Percentiles rank a stretch among this genome's conserved stretches.
Conservation (phyloP, 2,329 filamentous ascomycete species). For the Phialophora tarda region DNA sequence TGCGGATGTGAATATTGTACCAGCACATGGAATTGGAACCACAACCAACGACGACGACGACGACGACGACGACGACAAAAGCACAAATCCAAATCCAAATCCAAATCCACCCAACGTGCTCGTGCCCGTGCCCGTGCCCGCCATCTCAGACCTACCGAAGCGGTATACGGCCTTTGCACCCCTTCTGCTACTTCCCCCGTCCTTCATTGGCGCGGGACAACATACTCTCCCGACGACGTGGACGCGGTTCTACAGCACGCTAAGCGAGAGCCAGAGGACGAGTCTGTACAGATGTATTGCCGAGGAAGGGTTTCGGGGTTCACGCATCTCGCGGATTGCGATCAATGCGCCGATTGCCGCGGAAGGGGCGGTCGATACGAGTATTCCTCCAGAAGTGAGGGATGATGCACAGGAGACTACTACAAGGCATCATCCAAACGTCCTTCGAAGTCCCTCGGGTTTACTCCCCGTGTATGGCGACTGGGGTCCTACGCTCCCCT, state of each 20-base stretch:
- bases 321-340: constrained; percentile 61
- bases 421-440: constrained; percentile 61
- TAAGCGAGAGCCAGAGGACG: constrained; percentile 43
- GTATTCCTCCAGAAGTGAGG: neutral
- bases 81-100: neutral
- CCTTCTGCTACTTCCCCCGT: constrained; percentile 60
- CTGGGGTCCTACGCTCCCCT: constrained; percentile 64
- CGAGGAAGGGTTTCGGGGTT: constrained; percentile 44
- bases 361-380: neutral
- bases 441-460: constrained; percentile 73
- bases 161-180: constrained; percentile 63
- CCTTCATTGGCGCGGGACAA: neutral
- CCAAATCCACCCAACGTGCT: neutral
- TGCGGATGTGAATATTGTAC: neutral
- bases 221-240: constrained; percentile 50
- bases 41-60: neutral
- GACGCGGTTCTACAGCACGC: constrained; percentile 41
- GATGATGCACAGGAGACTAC: too few relatives aligned
- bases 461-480: constrained; percentile 73
- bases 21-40: neutral
- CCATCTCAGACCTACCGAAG: constrained; percentile 44
- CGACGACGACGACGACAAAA: neutral
- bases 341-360: constrained; percentile 61
- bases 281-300: constrained; percentile 52
- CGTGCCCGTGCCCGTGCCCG: neutral